A percentile compares a stretch with the other conserved stretches of the same genome.
Evolutionary conservation across 176 grass and related monocot genomes (phyloP).

Genomic region (Miscanthus lutarioriparius): DNA sequence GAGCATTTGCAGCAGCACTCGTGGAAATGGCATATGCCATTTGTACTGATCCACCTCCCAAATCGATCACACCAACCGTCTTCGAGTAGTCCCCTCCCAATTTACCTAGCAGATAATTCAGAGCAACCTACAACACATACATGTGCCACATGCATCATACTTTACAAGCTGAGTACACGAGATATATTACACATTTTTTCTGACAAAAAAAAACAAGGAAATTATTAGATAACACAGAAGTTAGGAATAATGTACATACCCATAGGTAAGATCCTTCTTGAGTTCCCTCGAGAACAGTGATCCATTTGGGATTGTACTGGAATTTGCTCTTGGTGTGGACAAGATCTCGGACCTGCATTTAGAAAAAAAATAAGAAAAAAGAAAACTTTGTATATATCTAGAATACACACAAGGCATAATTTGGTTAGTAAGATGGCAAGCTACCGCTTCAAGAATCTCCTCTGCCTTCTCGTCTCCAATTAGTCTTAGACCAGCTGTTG

Average conservation of each 20-base stretch:
- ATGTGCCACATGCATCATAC: background rate
- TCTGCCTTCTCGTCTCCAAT: constrained; percentile 6
- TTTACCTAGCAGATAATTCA: constrained; percentile 56
- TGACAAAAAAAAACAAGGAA: background rate
- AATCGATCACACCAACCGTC: constrained; percentile 38
- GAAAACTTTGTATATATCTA: background rate
- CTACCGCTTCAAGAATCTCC: background rate
- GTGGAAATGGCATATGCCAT: constrained; percentile 50
- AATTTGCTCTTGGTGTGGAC: constrained; percentile 45
- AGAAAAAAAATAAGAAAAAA: background rate
- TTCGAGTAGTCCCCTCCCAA: constrained; percentile 51
- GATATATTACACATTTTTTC: background rate
- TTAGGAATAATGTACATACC: constrained; percentile 12
- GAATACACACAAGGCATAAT: background rate
- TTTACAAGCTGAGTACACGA: background rate
- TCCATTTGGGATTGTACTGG: background rate
- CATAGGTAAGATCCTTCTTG: constrained; percentile 66
- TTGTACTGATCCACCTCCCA: no score
- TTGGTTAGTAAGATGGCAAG: background rate
- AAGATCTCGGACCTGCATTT: constrained; percentile 34
- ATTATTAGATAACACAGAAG: background rate
- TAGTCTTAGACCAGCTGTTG: background rate
- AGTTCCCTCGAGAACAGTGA: constrained; percentile 47
- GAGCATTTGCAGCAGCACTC: constrained; percentile 44
- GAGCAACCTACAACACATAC: constrained; percentile 33